A percentile compares a stretch with the other conserved stretches of the same genome.
Evolutionary conservation across 331 rosid species (phyloP).

Genomic region (Ulmus americana): DNA sequence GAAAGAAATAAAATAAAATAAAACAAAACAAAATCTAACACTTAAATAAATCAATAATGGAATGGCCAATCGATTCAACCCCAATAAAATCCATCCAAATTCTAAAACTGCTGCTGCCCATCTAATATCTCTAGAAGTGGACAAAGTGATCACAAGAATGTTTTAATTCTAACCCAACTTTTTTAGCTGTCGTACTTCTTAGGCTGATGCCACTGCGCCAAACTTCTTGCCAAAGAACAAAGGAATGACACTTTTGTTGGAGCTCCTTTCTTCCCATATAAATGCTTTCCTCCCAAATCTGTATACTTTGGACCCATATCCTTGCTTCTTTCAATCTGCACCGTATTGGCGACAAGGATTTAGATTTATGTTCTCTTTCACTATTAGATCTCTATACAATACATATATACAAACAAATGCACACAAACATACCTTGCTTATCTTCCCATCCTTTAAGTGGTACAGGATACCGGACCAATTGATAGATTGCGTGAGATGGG

Average conservation of each 20-base stretch:
- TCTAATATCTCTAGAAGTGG: constrained; percentile 18
- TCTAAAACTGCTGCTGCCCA: constrained; percentile 24
- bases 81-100: constrained; percentile 25
- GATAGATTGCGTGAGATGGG: constrained; percentile 83
- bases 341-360: constrained; percentile 1
- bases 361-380: not conserved
- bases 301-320: constrained; percentile 69
- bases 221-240: constrained; percentile 52
- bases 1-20: constrained; percentile 24
- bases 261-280: constrained; percentile 66
- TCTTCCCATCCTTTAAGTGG: constrained; percentile 79
- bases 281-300: constrained; percentile 81
- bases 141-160: constrained; percentile 20
- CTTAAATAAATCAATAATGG: constrained; percentile 36
- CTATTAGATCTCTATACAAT: not conserved
- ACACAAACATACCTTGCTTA: constrained; percentile 49
- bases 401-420: not conserved
- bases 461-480: constrained; percentile 94
- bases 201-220: constrained; percentile 60
- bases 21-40: constrained; percentile 16
- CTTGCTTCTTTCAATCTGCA: constrained; percentile 83
- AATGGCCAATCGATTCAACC: constrained; percentile 41
- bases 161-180: not conserved
- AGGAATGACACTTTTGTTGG: constrained; percentile 55
- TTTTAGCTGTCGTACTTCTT: constrained; percentile 69